These are phyloP conservation scores for Uronychia binucleata DNA, from an alignment of 73 alveolate genomes.

Conservation along the genomic window DNA sequence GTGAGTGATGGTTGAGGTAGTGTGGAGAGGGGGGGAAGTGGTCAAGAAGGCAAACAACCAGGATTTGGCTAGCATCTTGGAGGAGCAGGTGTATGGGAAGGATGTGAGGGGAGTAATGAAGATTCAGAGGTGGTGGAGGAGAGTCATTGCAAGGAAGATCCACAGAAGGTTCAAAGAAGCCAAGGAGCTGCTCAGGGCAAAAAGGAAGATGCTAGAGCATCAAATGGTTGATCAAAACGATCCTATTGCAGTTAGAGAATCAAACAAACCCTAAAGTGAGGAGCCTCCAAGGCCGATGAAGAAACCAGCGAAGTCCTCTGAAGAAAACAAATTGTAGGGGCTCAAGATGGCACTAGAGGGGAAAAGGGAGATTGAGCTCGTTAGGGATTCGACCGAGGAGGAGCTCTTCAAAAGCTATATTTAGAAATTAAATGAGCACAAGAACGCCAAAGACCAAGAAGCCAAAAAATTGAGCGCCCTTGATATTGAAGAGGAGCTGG, in stretches of 20 bases:
- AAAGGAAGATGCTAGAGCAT: not conserved
- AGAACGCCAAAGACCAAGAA: not conserved
- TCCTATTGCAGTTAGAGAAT: not conserved
- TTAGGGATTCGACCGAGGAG: not conserved
- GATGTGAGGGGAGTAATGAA: not conserved
- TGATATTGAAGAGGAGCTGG: not conserved
- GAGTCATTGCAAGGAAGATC: not conserved
- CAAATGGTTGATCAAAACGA: not conserved
- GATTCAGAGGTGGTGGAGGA: not conserved
- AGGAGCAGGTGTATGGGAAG: not conserved
- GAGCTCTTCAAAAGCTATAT: not conserved
- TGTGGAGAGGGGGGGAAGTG: not conserved
- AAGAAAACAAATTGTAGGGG: not conserved
- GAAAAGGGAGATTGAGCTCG: not conserved
- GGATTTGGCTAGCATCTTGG: not conserved
- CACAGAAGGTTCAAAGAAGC: not conserved
- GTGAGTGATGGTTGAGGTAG: slow-evolving; percentile 3
- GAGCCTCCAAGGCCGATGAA: not conserved
- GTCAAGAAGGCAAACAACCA: not conserved
- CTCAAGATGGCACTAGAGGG: not conserved
- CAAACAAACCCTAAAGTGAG: not conserved
- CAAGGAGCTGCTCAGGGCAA: not conserved
- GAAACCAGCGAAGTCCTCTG: not conserved
- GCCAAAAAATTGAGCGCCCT: not conserved
- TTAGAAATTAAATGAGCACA: not conserved